These are phyloP conservation scores for Scalesia atractyloides DNA, from an alignment of 129 eudicot genomes.

Conservation along the genomic window DNA sequence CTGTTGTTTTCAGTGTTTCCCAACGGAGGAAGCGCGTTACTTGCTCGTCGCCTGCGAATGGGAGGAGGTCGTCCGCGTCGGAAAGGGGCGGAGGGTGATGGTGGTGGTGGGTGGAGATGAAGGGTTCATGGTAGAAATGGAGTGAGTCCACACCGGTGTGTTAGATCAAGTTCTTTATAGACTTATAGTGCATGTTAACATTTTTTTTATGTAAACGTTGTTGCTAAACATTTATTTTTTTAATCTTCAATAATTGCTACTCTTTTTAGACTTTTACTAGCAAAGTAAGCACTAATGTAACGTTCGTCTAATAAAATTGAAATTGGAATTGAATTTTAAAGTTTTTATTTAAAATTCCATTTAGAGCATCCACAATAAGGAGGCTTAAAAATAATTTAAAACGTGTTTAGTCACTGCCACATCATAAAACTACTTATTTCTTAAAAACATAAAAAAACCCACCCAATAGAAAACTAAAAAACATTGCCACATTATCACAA, in stretches of 20 bases:
- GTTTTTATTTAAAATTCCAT: too few species aligned
- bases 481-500: too few species aligned
- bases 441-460: too few species aligned
- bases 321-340: too few species aligned
- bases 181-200: neutral
- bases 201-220: neutral
- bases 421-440: too few species aligned
- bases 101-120: slow-evolving; percentile 11
- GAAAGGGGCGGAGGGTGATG: slow-evolving; percentile 41
- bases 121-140: neutral
- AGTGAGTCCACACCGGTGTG: neutral
- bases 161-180: too few species aligned
- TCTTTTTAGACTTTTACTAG: neutral
- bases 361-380: too few species aligned
- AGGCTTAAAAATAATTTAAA: too few species aligned
- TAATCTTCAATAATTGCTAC: slow-evolving; percentile 1
- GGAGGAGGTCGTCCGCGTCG: slow-evolving; percentile 33
- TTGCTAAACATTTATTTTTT: neutral
- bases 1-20: slow-evolving; percentile 37
- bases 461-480: too few species aligned
- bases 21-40: slow-evolving; percentile 31
- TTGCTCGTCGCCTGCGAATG: slow-evolving; percentile 36
- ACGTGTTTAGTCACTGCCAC: too few species aligned
- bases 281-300: too few species aligned
- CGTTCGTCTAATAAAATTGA: too few species aligned